Conservation (phyloP, 202 grass and related monocot genomes). For the Zoysia matrella region DNA sequence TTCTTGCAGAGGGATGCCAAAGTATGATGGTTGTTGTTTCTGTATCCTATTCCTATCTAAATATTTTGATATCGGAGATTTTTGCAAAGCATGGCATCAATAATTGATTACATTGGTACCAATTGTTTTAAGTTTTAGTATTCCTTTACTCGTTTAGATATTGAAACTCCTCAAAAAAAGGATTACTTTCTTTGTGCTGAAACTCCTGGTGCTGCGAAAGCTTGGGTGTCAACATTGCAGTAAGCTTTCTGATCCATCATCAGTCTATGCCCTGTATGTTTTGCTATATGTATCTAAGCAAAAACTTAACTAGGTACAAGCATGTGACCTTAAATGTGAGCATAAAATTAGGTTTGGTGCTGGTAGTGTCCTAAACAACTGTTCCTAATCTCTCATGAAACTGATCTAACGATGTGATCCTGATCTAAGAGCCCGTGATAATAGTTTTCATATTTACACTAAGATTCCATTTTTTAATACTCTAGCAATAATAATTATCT, state of each 20-base stretch:
- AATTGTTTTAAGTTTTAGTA: conserved; percentile 28
- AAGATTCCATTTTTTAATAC: not conserved
- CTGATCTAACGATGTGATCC: conserved; percentile 18
- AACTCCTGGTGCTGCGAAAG: conserved; percentile 87
- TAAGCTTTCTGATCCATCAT: conserved; percentile 60
- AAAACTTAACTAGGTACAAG: conserved; percentile 23
- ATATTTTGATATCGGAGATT: conserved; percentile 9
- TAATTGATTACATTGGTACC: not conserved
- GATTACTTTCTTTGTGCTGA: conserved; percentile 99
- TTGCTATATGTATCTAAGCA: conserved; percentile 20
- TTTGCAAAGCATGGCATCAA: not conserved
- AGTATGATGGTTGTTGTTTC: conserved; percentile 97
- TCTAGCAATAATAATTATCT: conserved; percentile 20
- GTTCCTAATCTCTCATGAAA: not conserved
- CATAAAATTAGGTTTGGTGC: not conserved
- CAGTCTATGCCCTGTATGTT: not conserved
- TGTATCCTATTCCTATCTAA: conserved; percentile 68
- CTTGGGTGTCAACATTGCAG: conserved; percentile 93
- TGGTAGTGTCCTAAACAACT: conserved; percentile 2
- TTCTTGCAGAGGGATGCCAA: conserved; percentile 84
- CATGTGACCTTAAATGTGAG: not conserved
- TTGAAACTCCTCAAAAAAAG: conserved; percentile 95
- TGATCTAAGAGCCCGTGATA: not conserved
- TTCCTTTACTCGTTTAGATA: conserved; percentile 80
- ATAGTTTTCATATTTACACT: conserved; percentile 18